Evolutionary conservation across 2,329 filamentous ascomycete species (phyloP).

Genomic region (Cladobotryum mycophilum): DNA sequence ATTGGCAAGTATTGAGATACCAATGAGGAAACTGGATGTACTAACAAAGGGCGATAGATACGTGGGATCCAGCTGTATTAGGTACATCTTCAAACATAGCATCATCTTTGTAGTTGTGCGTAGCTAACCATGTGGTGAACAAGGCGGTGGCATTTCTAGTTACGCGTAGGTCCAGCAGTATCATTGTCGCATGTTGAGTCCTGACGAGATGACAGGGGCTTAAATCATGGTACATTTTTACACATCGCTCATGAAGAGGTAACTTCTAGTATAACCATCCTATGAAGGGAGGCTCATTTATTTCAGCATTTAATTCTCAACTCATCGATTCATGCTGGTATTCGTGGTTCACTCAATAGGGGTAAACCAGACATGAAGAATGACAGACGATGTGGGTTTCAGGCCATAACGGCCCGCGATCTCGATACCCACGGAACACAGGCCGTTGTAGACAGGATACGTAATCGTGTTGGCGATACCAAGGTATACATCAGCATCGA

Average conservation of each 20-base stretch:
- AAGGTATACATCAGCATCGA: conserved; percentile 71
- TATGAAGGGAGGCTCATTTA: not conserved
- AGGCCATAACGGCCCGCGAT: conserved; percentile 36
- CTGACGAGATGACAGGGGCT: conserved; percentile 2
- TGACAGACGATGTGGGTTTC: conserved; percentile 18
- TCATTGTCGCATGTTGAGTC: not conserved
- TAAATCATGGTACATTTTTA: conserved; percentile 22
- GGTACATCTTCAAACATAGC: conserved; percentile 3
- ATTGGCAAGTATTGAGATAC: conserved; percentile 9
- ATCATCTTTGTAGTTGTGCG: not conserved
- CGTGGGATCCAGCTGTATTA: conserved; percentile 17
- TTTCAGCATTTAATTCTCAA: conserved; percentile 54
- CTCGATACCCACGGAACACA: conserved; percentile 69
- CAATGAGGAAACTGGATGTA: not conserved
- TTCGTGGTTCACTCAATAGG: conserved; percentile 66
- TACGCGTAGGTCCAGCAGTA: conserved; percentile 11
- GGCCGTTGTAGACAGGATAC: conserved; percentile 60
- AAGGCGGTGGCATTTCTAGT: conserved; percentile 17
- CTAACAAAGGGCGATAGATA: conserved; percentile 9
- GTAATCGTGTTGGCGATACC: conserved; percentile 61
- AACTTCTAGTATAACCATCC: not conserved
- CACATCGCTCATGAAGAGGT: conserved; percentile 20
- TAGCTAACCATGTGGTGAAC: not conserved
- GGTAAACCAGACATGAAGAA: conserved; percentile 16
- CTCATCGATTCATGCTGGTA: conserved; percentile 67